Conservation (phyloP, 345 rosid genomes). For the sweet orange (Citrus sinensis) region DVS_A1.0 CM039161.1:403501-404000, state of each 20-base stretch:
- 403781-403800: neutral
- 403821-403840: constrained; percentile 44
- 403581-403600: neutral
- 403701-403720: constrained; percentile 77
- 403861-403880: constrained; percentile 56
- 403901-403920: neutral
- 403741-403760: constrained; percentile 7
- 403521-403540: neutral
- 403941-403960: neutral
- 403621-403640: neutral
- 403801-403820: constrained; percentile 7
- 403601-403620: neutral
- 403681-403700: constrained; percentile 78
- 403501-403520: neutral
- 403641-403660: neutral
- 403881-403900: constrained; percentile 36
- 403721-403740: constrained; percentile 54
- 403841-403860: constrained; percentile 74
- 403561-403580: neutral
- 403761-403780: constrained; percentile 7
- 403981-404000: neutral
- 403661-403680: constrained; percentile 38
- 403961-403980: neutral
- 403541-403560: neutral
- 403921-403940: neutral